Evolutionary conservation across 495 filamentous ascomycete species (phyloP), one percentile per base, ranked within the genome.

Genomic region (Cudoniella acicularis): DNA sequence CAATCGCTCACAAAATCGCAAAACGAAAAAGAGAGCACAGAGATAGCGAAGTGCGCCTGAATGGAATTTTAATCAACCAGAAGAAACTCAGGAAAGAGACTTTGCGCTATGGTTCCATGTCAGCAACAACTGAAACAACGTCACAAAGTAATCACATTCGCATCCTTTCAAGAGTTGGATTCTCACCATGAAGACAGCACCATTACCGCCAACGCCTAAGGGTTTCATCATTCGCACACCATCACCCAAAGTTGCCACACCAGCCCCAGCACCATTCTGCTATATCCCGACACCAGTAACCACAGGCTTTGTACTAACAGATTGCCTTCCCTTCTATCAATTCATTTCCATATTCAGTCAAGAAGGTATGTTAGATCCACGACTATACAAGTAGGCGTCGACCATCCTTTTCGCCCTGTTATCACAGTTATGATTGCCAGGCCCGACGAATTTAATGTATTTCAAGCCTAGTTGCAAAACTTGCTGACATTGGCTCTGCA

Each of bases 51-150:
- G 30, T 66, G 18, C 23, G 36, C 25, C 20, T 53, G 24, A 52
- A 52, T 42, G 50, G 57, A 1, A 30, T 46, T 0, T 54, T 45
- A 24, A 51, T 65, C 10, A 27, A 42, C 20, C 10, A 30, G 3
- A 59, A 50, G 52, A 62, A 50, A 48, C 8, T 62, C 9, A 56
- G 54, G 24, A 62, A 63, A 22, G 63, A 59, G 42, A 63, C 55
- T 40, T 60, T 53, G n/a, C 47, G 63, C 26, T 60, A 65, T 53
- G 49, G 54, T 20, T 50, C 26, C 47, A 49, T 58, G 30, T 42
- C 55, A 18, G 17, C 23, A 50, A 10, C 55, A 51, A 43, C 41
- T 49, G 16, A 43, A 41, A 23, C 45, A 10, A 52, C 24, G 46
- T 10, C 55, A 20, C 45, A 21, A 8, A 10, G 20, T 48, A 13